Evolutionary conservation across 2,329 filamentous ascomycete species (phyloP), one percentile per base, ranked within the genome.

Genomic region (Dactylonectria estremocensis): DNA sequence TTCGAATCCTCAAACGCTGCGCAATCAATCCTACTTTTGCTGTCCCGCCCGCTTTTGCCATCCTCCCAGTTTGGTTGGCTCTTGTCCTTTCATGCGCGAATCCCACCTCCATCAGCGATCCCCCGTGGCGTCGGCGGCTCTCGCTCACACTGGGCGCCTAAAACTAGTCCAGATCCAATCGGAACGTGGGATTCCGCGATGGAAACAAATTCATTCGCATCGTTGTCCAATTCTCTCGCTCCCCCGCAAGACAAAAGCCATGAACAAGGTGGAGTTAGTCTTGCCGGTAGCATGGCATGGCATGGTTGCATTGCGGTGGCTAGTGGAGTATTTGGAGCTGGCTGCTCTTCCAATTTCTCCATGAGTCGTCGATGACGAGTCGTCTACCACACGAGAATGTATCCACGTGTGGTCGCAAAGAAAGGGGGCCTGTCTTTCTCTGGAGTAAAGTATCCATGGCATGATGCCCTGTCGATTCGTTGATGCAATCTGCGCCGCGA

Each of bases 1-100:
- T 13, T 62, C 10, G 28, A 40, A 31, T n/a, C 37, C 43, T 49
- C 60, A 56, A 50, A 56, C 55, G 40, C 55, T 37, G 40, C 8
- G 24, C 28, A 33, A 52, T 33, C 8, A 20, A 18, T n/a, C 11
- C 13, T 3, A 7, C 4, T 9, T 52, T 2, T 6, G 20, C 49
- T 33, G 9, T 40, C 18, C 22, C 48, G 31, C 28, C 22, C 52
- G 18, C 28, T 59, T 49, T 22, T 18, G n/a, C n/a, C 22, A 7
- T 37, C 7, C 35, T 16, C 31, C 18, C 28, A 4, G 40, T 22
- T 22, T 20, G 43, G 46, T 49, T 40, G 13, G 37, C 37, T 16
- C 37, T 16, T 6, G 11, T 16, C 24, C 24, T 28, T 28, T 28
- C 24, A 28, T 28, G 24, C 24, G 24, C 24, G 24, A 28, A 28